phyloP scores from a whole-genome alignment of 257 asterid species.

The Petunia secreta region DNA sequence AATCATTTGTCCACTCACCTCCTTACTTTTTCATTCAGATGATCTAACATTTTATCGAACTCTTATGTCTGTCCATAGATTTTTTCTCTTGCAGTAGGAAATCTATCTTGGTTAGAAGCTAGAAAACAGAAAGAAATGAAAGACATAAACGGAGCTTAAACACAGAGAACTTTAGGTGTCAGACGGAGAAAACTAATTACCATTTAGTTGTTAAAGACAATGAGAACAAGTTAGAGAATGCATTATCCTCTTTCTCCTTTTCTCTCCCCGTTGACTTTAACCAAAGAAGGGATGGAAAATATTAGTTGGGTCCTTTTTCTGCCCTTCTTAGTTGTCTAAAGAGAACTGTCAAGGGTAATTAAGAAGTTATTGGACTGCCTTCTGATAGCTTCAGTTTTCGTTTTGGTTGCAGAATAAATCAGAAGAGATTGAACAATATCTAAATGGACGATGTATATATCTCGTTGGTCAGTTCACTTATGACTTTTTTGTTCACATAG shows the following conservation, averaged over 20 bases:
- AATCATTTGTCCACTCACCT: conserved; percentile 24
- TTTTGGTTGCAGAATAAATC: conserved; percentile 66
- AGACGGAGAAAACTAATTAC: not conserved
- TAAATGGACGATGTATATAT: conserved; percentile 75
- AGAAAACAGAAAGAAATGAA: not conserved
- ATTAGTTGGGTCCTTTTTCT: not conserved
- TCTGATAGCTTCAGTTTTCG: conserved; percentile 26
- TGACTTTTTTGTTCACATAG: not conserved
- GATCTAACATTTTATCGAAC: not conserved
- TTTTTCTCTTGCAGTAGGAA: not conserved
- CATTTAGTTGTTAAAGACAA: not conserved
- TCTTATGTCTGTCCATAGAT: not conserved
- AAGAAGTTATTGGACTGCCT: not conserved
- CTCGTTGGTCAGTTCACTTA: conserved; percentile 76
- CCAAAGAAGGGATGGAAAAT: not conserved
- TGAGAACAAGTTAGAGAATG: not conserved
- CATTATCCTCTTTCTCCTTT: not conserved
- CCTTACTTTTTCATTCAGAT: conserved; percentile 4
- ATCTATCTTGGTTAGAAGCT: conserved; percentile 18
- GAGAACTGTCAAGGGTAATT: not conserved
- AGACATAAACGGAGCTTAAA: not conserved
- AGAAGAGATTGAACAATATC: conserved; percentile 63
- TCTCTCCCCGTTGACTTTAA: conserved; percentile 8
- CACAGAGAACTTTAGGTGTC: not conserved
- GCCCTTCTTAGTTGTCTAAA: not conserved